Base-by-base conservation (phyloP, 805 yeast species). In the Blastobotrys peoriensis region DNA sequence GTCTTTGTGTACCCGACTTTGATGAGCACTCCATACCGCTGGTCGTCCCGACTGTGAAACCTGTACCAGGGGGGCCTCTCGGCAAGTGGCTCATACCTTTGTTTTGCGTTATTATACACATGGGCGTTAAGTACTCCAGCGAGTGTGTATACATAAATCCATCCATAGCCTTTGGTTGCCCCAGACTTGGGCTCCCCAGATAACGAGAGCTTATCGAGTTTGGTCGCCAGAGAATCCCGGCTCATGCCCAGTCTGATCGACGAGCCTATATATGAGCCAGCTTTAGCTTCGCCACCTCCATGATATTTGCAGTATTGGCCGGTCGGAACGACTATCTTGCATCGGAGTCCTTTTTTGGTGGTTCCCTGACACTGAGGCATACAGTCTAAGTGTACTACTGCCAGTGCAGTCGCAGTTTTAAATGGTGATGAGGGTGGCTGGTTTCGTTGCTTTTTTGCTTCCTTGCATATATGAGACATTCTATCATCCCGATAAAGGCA, bases 1-100 rank as follows among this genome's bases (percentile, higher is more conserved):
- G 48, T 48, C 15, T 57, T 52, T 3, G 65, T 61, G 45, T 44
- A 57, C 3, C 65, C 65, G 3, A 61, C 60, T 41, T 61, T 61
- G 38, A 61, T 47, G 27, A 61, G 57, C 38, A 53, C 37, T 19
- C 30, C 36, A 20, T 9, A 22, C 22, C 8, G 23, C 33, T 20
- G 8, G 36, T 33, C 13, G 6, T 33, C n/a, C 30, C 8, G 8
- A 25, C 8, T 13, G 8, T 25, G 30, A 25, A 25, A 25, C 13
- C 30, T 25, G 30, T 25, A 25, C 30, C 30, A 25, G 13, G 30
- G 30, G 13, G 30, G 30, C 30, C 13, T 19, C 4, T 22, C 27
- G 2, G 40, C 39, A 10, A 53, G 36, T 9, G 41, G 41, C 33
- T 43, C 48, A 41, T 44, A 59, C 35, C 43, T 35, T 3, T 43